A percentile compares a stretch with the other conserved stretches of the same genome.
Conservation (phyloP, 176 grass and related monocot genomes). For the Triticum dicoccoides region DNA sequence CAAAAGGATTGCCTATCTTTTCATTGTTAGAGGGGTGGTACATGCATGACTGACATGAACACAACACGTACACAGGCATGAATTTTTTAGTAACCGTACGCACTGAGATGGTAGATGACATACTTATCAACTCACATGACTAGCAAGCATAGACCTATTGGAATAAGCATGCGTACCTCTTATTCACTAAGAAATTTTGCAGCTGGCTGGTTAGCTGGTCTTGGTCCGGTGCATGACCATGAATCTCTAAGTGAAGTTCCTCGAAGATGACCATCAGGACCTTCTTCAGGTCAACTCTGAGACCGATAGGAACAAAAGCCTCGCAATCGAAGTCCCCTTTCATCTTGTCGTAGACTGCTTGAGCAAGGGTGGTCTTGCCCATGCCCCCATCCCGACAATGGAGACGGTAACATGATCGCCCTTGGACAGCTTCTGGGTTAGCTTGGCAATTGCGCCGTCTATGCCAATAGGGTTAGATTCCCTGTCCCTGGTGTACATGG, state of each 20-base stretch:
- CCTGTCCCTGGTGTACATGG: not conserved
- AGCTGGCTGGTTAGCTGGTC: not conserved
- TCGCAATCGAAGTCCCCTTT: not conserved
- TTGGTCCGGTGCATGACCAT: too few relatives aligned
- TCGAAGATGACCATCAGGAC: not conserved
- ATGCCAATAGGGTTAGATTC: not conserved
- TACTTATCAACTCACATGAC: too few relatives aligned
- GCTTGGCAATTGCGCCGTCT: not conserved
- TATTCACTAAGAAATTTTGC: not conserved
- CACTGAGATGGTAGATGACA: too few relatives aligned
- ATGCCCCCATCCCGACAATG: not conserved
- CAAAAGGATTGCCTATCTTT: too few relatives aligned
- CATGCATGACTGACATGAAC: too few relatives aligned
- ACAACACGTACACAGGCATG: too few relatives aligned
- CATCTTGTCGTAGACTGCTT: not conserved
- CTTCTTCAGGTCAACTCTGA: not conserved
- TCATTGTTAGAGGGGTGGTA: too few relatives aligned
- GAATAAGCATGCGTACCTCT: not conserved
- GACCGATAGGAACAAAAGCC: not conserved
- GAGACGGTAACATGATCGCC: not conserved
- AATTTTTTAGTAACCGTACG: too few relatives aligned
- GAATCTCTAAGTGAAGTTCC: too few relatives aligned
- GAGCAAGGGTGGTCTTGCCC: conserved; percentile 1
- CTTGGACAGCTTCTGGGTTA: not conserved
- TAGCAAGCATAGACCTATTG: too few relatives aligned